Evolutionary conservation across 768 basidiomycete species (phyloP), one percentile per base, ranked within the genome.

Genomic region (Hortiboletus flavorubellus): DNA sequence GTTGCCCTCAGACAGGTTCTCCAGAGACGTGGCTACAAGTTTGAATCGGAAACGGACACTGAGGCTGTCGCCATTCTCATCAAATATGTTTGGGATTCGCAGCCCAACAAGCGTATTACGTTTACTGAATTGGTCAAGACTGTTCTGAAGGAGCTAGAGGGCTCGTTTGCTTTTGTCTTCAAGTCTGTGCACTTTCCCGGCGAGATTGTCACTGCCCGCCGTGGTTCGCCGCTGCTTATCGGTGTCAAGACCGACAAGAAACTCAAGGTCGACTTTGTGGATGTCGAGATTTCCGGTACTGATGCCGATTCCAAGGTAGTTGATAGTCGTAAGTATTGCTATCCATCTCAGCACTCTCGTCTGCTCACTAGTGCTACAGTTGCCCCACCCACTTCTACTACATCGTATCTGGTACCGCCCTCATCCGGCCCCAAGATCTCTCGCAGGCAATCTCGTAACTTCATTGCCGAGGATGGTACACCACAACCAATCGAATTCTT

Each of bases 181-280:
- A 98, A 97, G 78, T 97, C 94, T 6, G 73, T 72, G 34, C 94
- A 98, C 77, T 99, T 85, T 80, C 97, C 97, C 41, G 91, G 96
- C 62, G 91, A 98, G 72, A 84, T 95, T 60, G 95, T 98, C 59
- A 91, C 91, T 48, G 93, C 95, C 54, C 93, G 95, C 64, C 91
- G 97, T 66, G 97, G 97, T 63, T 98, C 96, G 14, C 97, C 97
- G 30, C 84, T 99, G 31, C 75, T 98, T 54, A 85, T 99, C 67
- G 97, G 97, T 76, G 96, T 99, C 69, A 98, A 98, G 86, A 98
- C 97, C 16, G 96, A 99, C 71, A 95, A 97, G 82, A 98, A 98
- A 75, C 83, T 99, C 66, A 99, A 99, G 80, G 96, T 98, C 38
- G 97, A 99, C 76, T 98, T 99, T 64, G 96, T 99, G 45, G 97